Conservation (phyloP, 805 yeast genomes). For the Lachancea meyersii region DNA sequence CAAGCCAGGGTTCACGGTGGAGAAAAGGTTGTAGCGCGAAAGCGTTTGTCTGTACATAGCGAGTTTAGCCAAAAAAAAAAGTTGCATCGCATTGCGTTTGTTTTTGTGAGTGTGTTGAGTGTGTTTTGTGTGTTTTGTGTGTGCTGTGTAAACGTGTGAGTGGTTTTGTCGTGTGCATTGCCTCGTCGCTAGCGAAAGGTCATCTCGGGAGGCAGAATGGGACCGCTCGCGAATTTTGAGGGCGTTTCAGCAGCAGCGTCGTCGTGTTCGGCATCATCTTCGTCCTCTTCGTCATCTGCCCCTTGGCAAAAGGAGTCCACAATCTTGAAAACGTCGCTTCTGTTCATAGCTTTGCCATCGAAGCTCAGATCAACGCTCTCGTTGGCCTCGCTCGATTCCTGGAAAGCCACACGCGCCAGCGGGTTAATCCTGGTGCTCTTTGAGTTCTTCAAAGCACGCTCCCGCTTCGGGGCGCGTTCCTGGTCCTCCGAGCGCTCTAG, state of each 20-base stretch:
- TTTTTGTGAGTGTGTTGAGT: not conserved
- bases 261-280: conserved; percentile 3
- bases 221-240: not conserved
- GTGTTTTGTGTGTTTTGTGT: not conserved
- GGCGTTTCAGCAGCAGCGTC: conserved; percentile 1
- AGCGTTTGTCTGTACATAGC: conserved; percentile 5
- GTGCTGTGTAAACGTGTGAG: not conserved
- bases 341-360: conserved; percentile 42
- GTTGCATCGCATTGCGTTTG: not conserved
- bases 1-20: conserved; percentile 57
- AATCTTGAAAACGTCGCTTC: conserved; percentile 37
- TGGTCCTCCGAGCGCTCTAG: not conserved
- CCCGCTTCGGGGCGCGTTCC: not conserved
- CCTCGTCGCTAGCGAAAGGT: not conserved
- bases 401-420: not conserved
- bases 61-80: not conserved
- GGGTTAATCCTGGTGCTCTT: conserved; percentile 1
- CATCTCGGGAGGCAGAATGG: conserved; percentile 6
- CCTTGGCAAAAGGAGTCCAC: conserved; percentile 36
- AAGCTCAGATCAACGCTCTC: conserved; percentile 38
- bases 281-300: conserved; percentile 30
- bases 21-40: conserved; percentile 26
- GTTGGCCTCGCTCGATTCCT: conserved; percentile 11
- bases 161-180: no score
- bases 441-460: not conserved